Base-by-base conservation (phyloP, 2,329 filamentous ascomycete species). In the Clarireedia sp. region DNA sequence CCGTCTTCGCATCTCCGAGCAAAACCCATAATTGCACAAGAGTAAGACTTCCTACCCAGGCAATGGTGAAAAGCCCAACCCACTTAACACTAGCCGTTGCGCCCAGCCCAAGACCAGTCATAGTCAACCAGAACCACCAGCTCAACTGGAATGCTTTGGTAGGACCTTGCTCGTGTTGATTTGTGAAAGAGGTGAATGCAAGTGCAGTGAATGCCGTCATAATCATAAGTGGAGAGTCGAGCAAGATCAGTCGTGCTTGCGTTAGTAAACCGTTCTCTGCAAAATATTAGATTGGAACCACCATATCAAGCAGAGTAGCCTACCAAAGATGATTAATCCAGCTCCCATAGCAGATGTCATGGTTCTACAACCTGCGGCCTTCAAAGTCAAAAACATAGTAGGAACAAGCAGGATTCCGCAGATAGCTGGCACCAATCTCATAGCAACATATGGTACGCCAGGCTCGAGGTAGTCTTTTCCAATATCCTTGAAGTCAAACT, bases 401-500 rank as follows among this genome's bases (percentile, higher is more conserved):
- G 94, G 92, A 51, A 95, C 89, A 38, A 95, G 82, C 55, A 95
- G 73, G 57, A 97, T 85, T 69, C 94, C 94, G 65, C 90, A 86
- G 62, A 97, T 75, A 54, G 94, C 94, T 40, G 94, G 92, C 63
- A 96, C 83, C 73, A 97, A 74, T 70, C 94, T 87, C 94, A 99
- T 99, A 55, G 94, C 88, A 55, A 99, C 94, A 73, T 99, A 99
- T 44, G 94, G 94, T 54, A 99, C 94, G 52, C 85, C 83, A 3
- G 94, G 90, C 74, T 96, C 94, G 60, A 97, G 71, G 70, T 99
- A 99, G 72, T 99, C 94, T 76, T 97, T 96, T 72, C 94, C 94
- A 73, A 99, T 99, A 65, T 99, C 91, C 78, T 97, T 99, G 78
- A 99, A 99, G 72, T 97, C 94, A 70, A 99, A 99, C 60, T 90